Conservation (phyloP, 2,329 filamentous ascomycete genomes). For the Fusarium sp. region DNA sequence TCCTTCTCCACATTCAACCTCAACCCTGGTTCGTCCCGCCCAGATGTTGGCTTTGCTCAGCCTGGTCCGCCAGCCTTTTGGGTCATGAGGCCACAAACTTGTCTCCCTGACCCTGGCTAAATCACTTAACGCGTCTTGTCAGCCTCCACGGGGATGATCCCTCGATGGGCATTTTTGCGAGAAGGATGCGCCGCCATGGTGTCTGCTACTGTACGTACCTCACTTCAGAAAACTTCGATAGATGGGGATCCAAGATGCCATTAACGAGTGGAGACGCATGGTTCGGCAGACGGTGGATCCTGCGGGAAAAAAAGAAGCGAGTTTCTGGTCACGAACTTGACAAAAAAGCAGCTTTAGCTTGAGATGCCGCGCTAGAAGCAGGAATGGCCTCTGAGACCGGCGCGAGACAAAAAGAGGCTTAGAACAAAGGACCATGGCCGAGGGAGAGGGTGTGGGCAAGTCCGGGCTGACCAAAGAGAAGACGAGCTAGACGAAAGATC, state of each 20-base stretch:
- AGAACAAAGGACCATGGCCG: slow-evolving; percentile 14
- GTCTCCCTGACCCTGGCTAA: background rate
- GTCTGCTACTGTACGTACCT: background rate
- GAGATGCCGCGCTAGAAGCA: slow-evolving; percentile 19
- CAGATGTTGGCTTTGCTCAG: background rate
- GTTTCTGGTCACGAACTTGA: slow-evolving; percentile 5
- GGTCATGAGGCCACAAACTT: slow-evolving; percentile 1
- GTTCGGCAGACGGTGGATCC: slow-evolving; percentile 15
- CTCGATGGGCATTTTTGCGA: background rate
- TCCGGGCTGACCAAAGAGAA: background rate
- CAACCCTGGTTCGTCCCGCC: slow-evolving; percentile 1
- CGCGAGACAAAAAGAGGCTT: slow-evolving; percentile 26
- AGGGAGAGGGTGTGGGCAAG: background rate
- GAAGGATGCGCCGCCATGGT: background rate
- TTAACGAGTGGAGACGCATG: background rate
- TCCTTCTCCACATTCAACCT: slow-evolving; percentile 21
- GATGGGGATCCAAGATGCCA: background rate
- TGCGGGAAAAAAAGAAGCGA: slow-evolving; percentile 29
- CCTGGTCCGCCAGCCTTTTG: slow-evolving; percentile 1
- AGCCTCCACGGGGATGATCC: background rate
- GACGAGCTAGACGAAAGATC: slow-evolving; percentile 25
- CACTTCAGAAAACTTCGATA: background rate
- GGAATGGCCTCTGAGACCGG: slow-evolving; percentile 20
- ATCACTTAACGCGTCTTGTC: background rate
- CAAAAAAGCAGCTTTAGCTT: background rate